phyloP scores from a whole-genome alignment of 2,329 filamentous ascomycete species.

The Nemania serpens region DNA sequence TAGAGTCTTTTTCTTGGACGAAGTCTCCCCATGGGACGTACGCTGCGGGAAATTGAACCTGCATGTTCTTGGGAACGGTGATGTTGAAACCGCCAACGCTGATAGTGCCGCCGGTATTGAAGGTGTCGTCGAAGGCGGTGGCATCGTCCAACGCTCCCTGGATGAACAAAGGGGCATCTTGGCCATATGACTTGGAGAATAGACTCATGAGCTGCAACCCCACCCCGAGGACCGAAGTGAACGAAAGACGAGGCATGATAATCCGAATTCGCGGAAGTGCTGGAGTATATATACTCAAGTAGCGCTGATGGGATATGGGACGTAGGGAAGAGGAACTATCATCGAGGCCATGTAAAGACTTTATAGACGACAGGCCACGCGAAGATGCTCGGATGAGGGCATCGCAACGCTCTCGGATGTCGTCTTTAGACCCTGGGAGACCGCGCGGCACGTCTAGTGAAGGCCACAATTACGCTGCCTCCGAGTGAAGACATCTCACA shows the following conservation, averaged over 20 bases:
- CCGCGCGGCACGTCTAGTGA: conserved; percentile 13
- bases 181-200: conserved; percentile 18
- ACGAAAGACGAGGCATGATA: conserved; percentile 26
- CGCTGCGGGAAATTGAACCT: conserved; percentile 53
- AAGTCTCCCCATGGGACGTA: conserved; percentile 51
- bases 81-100: conserved; percentile 51
- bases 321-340: not conserved
- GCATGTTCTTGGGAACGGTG: conserved; percentile 53
- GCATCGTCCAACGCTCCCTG: conserved; percentile 43
- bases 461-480: not conserved
- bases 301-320: not conserved
- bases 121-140: conserved; percentile 41
- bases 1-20: conserved; percentile 38
- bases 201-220: conserved; percentile 28
- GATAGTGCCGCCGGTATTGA: conserved; percentile 53
- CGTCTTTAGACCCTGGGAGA: conserved; percentile 6
- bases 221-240: conserved; percentile 24
- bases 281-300: not conserved
- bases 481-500: not conserved
- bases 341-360: not conserved
- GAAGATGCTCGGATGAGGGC: conserved; percentile 5
- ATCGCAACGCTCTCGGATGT: conserved; percentile 15
- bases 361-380: conserved; percentile 11
- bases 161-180: conserved; percentile 41
- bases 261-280: not conserved